A percentile compares a stretch with the other conserved stretches of the same genome.
These are phyloP conservation scores for Sphaerulina populicola DNA, from an alignment of 2,329 filamentous ascomycete genomes.

Conservation along the genomic window DNA sequence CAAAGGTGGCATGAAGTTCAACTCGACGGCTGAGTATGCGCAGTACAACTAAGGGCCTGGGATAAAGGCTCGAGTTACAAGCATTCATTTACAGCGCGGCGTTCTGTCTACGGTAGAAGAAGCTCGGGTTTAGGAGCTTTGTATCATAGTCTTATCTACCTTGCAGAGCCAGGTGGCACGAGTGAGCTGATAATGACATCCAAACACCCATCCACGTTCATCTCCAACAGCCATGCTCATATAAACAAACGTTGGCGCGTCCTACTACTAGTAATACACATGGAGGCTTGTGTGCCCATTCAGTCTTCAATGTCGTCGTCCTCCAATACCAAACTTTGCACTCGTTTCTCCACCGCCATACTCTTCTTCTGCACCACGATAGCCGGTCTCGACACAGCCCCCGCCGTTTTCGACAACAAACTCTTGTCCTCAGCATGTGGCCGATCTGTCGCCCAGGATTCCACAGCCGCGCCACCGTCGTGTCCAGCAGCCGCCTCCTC, in stretches of 20 bases:
- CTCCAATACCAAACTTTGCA: conserved; percentile 36
- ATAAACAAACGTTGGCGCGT: background rate
- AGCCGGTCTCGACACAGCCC: conserved; percentile 7
- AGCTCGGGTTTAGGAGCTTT: conserved; percentile 15
- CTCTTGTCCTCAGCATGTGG: conserved; percentile 25
- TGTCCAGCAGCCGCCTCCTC: conserved; percentile 2
- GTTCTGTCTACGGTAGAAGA: conserved; percentile 12
- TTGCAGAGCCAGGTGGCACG: background rate
- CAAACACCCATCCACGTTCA: background rate
- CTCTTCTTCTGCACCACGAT: conserved; percentile 12
- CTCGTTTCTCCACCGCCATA: conserved; percentile 25
- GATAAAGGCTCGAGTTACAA: background rate
- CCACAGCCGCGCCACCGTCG: conserved; percentile 16
- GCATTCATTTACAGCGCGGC: conserved; percentile 13
- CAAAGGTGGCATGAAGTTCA: conserved; percentile 98
- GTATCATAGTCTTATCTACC: conserved; percentile 3
- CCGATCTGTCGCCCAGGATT: conserved; percentile 40
- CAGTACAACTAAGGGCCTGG: conserved; percentile 76
- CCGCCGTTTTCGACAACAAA: conserved; percentile 9
- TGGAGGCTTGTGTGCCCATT: background rate
- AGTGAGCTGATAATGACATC: background rate
- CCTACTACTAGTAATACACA: background rate
- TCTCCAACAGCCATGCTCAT: background rate
- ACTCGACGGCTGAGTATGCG: conserved; percentile 95
- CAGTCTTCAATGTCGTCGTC: conserved; percentile 44